A percentile compares a stretch with the other conserved stretches of the same genome.
Conservation (phyloP, 1,284 basidiomycete species). For the Ustilago crameri region DNA sequence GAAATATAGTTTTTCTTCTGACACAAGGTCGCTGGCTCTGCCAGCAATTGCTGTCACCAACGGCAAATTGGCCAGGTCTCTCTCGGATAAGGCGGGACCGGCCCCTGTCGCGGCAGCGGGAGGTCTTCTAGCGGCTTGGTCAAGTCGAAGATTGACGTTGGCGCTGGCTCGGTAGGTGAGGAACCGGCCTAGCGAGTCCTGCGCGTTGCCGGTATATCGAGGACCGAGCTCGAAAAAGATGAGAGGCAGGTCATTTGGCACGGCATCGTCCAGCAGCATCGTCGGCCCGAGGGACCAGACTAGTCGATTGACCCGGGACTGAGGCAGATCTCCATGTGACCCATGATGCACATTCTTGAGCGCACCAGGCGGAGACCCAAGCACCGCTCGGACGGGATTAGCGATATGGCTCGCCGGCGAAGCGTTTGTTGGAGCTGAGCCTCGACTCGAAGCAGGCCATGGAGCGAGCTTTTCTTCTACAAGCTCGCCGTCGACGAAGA, state of each 20-base stretch:
- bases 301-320: slow-evolving; percentile 24
- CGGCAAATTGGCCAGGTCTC: slow-evolving; percentile 43
- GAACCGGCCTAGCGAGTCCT: slow-evolving; percentile 61
- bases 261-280: slow-evolving; percentile 50
- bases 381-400: slow-evolving; percentile 40
- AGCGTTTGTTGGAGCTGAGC: slow-evolving; percentile 1
- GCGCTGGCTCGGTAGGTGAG: slow-evolving; percentile 58
- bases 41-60: slow-evolving; percentile 54
- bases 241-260: slow-evolving; percentile 54
- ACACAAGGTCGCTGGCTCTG: slow-evolving; percentile 44
- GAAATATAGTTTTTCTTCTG: slow-evolving; percentile 53
- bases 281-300: slow-evolving; percentile 59
- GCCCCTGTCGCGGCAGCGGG: slow-evolving; percentile 4
- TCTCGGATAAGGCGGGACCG: slow-evolving; percentile 28
- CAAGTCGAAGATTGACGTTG: slow-evolving; percentile 56
- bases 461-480: slow-evolving; percentile 48
- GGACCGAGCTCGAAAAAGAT: slow-evolving; percentile 53
- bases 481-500: slow-evolving; percentile 58
- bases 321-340: not conserved
- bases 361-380: slow-evolving; percentile 46
- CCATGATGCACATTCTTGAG: not conserved
- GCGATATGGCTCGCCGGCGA: slow-evolving; percentile 9
- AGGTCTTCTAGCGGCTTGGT: slow-evolving; percentile 34
- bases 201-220: slow-evolving; percentile 57
- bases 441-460: slow-evolving; percentile 36